Conservation (phyloP, 495 filamentous ascomycete genomes). For the Rhizodiscina lignyota region DNA sequence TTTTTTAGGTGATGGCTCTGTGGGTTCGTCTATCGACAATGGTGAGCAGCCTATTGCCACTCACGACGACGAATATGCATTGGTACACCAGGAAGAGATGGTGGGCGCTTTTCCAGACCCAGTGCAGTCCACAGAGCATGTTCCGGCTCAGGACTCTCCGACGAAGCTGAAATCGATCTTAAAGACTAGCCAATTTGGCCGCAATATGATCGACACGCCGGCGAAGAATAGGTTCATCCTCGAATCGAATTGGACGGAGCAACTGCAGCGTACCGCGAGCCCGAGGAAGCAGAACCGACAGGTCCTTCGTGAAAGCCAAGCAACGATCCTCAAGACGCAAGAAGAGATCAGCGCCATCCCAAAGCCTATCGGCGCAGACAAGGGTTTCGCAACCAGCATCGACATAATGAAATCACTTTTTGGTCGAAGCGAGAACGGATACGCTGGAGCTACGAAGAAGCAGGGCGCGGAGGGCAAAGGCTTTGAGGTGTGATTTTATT, state of each 20-base stretch:
- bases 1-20: constrained; percentile 85
- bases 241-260: constrained; percentile 70
- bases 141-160: constrained; percentile 14
- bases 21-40: constrained; percentile 52
- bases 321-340: constrained; percentile 30
- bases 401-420: constrained; percentile 89
- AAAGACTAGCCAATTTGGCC: constrained; percentile 18
- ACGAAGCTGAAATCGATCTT: constrained; percentile 28
- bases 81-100: constrained; percentile 58
- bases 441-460: constrained; percentile 26
- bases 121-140: constrained; percentile 50
- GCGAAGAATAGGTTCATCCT: constrained; percentile 22
- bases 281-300: constrained; percentile 74
- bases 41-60: constrained; percentile 40
- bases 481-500: constrained; percentile 62
- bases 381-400: constrained; percentile 59
- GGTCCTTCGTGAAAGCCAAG: constrained; percentile 42
- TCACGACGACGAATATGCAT: constrained; percentile 48
- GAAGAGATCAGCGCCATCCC: constrained; percentile 17
- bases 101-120: constrained; percentile 52
- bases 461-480: constrained; percentile 36
- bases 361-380: no score
- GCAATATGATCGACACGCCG: constrained; percentile 1
- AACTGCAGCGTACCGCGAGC: constrained; percentile 80
- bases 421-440: constrained; percentile 29